These are phyloP conservation scores for Penicillium alfredii DNA, from an alignment of 495 filamentous ascomycete genomes.

Conservation along the genomic window DNA sequence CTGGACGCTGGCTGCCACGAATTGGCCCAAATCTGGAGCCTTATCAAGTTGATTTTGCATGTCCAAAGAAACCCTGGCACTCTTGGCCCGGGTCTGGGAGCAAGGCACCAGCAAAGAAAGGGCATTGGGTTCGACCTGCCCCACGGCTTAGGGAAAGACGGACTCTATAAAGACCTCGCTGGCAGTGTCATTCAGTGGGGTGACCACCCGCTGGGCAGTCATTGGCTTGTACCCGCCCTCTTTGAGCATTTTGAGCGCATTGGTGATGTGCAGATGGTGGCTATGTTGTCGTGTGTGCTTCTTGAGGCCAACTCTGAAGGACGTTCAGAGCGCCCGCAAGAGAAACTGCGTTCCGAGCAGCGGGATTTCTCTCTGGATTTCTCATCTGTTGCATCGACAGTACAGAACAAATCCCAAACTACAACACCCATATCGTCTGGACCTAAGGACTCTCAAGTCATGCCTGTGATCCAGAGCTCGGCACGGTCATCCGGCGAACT, in stretches of 20 bases:
- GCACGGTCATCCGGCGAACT: constrained; percentile 35
- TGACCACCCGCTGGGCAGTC: constrained; percentile 67
- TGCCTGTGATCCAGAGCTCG: constrained; percentile 54
- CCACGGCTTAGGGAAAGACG: constrained; percentile 5
- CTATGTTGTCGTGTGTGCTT: constrained; percentile 88
- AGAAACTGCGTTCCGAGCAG: constrained; percentile 13
- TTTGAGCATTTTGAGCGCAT: constrained; percentile 74
- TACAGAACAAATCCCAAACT: constrained; percentile 28
- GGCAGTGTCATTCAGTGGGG: constrained; percentile 78
- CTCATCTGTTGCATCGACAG: constrained; percentile 19
- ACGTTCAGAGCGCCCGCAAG: constrained; percentile 14
- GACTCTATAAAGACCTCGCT: constrained; percentile 15
- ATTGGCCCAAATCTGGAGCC: constrained; percentile 76
- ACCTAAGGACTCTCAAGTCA: constrained; percentile 52
- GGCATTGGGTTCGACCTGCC: constrained; percentile 20
- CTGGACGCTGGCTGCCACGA: constrained; percentile 66
- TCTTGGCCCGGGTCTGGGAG: constrained; percentile 42
- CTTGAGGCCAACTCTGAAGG: constrained; percentile 50
- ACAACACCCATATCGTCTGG: constrained; percentile 44
- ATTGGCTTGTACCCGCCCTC: constrained; percentile 57
- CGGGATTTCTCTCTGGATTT: constrained; percentile 30
- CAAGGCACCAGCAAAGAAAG: constrained; percentile 17
- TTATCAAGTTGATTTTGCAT: constrained; percentile 69
- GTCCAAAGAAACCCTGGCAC: constrained; percentile 57
- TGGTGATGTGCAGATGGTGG: constrained; percentile 87